Evolutionary conservation across 768 basidiomycete species (phyloP), one percentile per base, ranked within the genome.

Genomic region (Leccinellum luteum): DNA sequence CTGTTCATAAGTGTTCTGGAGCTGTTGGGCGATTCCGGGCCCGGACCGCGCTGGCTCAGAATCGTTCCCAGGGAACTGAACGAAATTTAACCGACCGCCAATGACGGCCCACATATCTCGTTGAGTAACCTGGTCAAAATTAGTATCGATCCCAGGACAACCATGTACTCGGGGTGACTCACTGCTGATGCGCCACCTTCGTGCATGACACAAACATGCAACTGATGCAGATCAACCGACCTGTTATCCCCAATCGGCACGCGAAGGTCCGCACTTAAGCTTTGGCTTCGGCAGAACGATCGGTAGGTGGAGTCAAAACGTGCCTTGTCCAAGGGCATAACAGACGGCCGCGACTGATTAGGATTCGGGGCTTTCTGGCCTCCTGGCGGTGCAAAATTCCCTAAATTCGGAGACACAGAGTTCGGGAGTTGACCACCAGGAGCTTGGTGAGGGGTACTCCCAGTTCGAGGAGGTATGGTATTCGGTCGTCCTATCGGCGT

Each of bases 51-150:
- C 76, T 12, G 88, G 86, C 59, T 88, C 85, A 4, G 75, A 69
- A 1, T 82, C 85, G 12, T 73, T 81, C 4, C 78, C 85, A 3
- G 85, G 85, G 61, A 89, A 87, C 53, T 85, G 78, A 3, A 85
- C 78, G 63, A 85, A 83, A 17, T 83, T 85, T 70, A 91, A 76
- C 23, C 79, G 80, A n/a, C 80, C 89, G 17, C 81, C 89, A 55
- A 91, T 81, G 47, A 86, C 73, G 15, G 80, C 64, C 89, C 89
- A 90, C 57, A 77, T 59, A 32, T 88, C 86, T 48, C 79, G 78
- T 56, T 73, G 71, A 25, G 74, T 74, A 13, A 86, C 81, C 86
- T 87, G 53, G n/a, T 60, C 43, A 38, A 23, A 47, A 45, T 44
- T 45, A 56, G 38, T 23, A 52, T 63, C 65, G 65, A 21, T 50